Base-by-base conservation (phyloP, 257 asterid genomes). In the Apocynum venetum region DNA sequence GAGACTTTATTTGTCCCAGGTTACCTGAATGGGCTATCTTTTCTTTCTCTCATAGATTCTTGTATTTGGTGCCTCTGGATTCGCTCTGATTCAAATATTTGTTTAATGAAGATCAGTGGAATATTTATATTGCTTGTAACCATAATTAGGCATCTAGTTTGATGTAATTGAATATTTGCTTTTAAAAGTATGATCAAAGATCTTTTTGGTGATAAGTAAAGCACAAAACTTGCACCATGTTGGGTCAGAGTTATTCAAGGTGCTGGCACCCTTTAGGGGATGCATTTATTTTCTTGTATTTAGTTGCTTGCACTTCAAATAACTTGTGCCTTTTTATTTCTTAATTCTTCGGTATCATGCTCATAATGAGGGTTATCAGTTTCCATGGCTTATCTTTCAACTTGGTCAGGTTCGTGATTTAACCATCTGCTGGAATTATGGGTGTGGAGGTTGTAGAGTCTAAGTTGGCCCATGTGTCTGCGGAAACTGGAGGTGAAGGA, bases 381-480 rank as follows among this genome's bases (percentile, higher is more conserved):
- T 52, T 52, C 25, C 15, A 3, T 52, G 68, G 8, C 38, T 6
- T 25, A 41, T 35, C 38, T 67, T 13, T 41, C 47, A 53, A 52
- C 25, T 60, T 53, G 36, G 40, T 72, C 84, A 83, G 93, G 87
- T 72, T 83, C 59, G 76, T 49, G 83, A 77, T 79, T 65, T 70
- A 77, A 81, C 69, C 51, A 73, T 78, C 69, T 36, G 59, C 40
- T 71, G 74, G 53, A 59, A 78, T 83, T 82, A 90, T 85, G 86
- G 90, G 83, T 60, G 83, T 80, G 78, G 93, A 88, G 75, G 91
- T 82, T 74, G 84, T 74, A 52, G 89, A 89, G 36, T 81, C 96
- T 73, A 87, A 84, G 65, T 68, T 80, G 84, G 76, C 75, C 31
- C 75, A 51, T 74, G 84, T 55, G 38, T 65, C 82, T 36, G 81